Evolutionary conservation across 2,329 filamentous ascomycete species (phyloP).

Genomic region (Rhynchosporium secalis): DNA sequence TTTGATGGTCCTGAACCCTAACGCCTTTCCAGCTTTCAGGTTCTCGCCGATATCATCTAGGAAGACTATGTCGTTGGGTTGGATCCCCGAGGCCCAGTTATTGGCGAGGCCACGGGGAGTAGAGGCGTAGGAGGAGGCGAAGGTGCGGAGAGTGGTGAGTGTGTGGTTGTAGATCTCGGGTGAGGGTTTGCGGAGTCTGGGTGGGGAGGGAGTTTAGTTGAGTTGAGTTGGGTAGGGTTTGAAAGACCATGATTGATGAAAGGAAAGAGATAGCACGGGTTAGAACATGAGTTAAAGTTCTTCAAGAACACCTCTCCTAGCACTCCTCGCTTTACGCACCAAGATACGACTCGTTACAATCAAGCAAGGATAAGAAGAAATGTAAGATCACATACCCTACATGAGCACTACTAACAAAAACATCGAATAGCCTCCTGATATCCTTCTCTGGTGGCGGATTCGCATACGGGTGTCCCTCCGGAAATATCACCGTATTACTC

Average conservation of each 20-base stretch:
- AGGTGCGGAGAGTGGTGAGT: conserved; percentile 63
- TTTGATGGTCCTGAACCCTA: conserved; percentile 82
- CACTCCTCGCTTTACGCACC: background rate
- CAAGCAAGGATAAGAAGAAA: background rate
- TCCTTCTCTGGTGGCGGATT: conserved; percentile 54
- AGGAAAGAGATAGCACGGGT: background rate
- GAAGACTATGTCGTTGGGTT: conserved; percentile 73
- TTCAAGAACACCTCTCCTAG: too few species aligned
- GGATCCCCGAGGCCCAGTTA: conserved; percentile 54
- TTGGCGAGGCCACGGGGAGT: conserved; percentile 40
- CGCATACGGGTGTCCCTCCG: conserved; percentile 68
- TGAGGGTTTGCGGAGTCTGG: conserved; percentile 82
- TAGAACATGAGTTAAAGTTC: background rate
- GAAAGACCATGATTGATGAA: too few species aligned
- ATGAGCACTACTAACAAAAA: conserved; percentile 65
- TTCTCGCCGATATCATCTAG: conserved; percentile 90
- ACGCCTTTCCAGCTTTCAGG: conserved; percentile 71
- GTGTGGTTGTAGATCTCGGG: conserved; percentile 77
- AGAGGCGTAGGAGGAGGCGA: conserved; percentile 54
- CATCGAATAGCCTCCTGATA: conserved; percentile 71
- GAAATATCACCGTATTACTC: conserved; percentile 89
- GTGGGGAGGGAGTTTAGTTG: background rate
- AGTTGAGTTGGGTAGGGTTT: too few species aligned
- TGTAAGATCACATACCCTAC: conserved; percentile 15
- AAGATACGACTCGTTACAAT: background rate